A percentile compares a stretch with the other conserved stretches of the same genome.
phyloP scores from a whole-genome alignment of 1,139 yeast species.

The Scheffersomyces illinoinensis region DNA sequence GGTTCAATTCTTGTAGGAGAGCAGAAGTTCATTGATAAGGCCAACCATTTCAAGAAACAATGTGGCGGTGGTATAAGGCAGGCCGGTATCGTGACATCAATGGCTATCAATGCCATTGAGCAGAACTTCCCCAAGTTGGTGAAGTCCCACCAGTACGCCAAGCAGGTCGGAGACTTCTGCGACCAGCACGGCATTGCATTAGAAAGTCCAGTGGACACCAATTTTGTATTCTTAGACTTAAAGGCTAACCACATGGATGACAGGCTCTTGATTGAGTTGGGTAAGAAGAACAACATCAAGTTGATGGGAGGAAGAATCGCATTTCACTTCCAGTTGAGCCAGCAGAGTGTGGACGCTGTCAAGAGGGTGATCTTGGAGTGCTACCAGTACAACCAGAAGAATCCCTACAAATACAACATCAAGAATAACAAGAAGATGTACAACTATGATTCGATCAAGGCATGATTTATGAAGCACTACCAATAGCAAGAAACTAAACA shows the following conservation, averaged over 20 bases:
- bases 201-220: conserved; percentile 43
- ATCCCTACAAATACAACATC: conserved; percentile 25
- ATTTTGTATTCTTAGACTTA: conserved; percentile 44
- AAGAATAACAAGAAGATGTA: conserved; percentile 34
- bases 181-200: conserved; percentile 42
- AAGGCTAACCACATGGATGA: conserved; percentile 41
- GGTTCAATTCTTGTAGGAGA: conserved; percentile 45
- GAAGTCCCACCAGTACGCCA: conserved; percentile 66
- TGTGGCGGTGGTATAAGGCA: conserved; percentile 52
- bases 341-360: conserved; percentile 64
- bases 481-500: not conserved
- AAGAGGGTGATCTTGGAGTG: conserved; percentile 63
- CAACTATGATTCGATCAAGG: conserved; percentile 25
- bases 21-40: conserved; percentile 34
- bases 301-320: conserved; percentile 78
- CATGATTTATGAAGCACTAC: not conserved
- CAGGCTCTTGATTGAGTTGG: conserved; percentile 54
- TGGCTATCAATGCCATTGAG: conserved; percentile 45
- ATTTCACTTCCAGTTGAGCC: conserved; percentile 78
- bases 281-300: conserved; percentile 56
- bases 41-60: conserved; percentile 50
- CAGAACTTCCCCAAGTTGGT: conserved; percentile 40
- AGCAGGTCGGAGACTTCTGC: conserved; percentile 65
- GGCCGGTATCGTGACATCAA: conserved; percentile 41
- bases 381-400: conserved; percentile 38